Evolutionary conservation across 2,329 filamentous ascomycete species (phyloP).

Genomic region (Sporothrix brunneoviolacea): DNA sequence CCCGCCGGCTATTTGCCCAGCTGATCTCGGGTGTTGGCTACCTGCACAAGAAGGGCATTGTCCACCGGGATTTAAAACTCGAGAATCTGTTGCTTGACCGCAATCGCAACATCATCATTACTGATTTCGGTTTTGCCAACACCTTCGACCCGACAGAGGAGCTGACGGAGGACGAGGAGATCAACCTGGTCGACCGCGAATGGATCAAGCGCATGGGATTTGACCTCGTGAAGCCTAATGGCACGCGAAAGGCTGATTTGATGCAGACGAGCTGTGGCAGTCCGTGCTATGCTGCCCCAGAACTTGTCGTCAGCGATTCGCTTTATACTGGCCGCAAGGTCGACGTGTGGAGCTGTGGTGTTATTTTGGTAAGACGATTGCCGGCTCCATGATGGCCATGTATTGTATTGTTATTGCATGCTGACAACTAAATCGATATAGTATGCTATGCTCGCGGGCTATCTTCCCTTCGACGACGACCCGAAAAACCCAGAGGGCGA

Average conservation of each 20-base stretch:
- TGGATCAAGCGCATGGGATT: constrained; percentile 82
- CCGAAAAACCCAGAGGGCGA: constrained; percentile 97
- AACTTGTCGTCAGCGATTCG: constrained; percentile 94
- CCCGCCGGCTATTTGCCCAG: constrained; percentile 87
- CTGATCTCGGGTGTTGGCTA: constrained; percentile 95
- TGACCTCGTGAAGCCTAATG: constrained; percentile 69
- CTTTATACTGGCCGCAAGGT: constrained; percentile 96
- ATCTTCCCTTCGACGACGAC: constrained; percentile 95
- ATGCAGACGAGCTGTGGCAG: constrained; percentile 99
- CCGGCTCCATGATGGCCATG: too few species aligned
- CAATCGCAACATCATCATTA: constrained; percentile 99
- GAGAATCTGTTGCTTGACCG: constrained; percentile 93
- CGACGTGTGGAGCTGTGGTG: constrained; percentile 98
- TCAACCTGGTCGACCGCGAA: constrained; percentile 78
- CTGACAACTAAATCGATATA: constrained; percentile 33
- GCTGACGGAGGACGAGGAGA: constrained; percentile 81
- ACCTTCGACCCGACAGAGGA: constrained; percentile 89
- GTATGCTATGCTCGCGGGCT: constrained; percentile 98
- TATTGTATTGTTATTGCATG: too few species aligned
- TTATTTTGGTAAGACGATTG: constrained; percentile 71
- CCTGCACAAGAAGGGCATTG: constrained; percentile 96
- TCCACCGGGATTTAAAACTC: constrained; percentile 92
- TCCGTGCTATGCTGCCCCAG: constrained; percentile 93
- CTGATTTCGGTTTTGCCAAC: constrained; percentile 98
- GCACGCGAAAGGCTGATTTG: constrained; percentile 77